Percentiles rank a stretch among this genome's conserved stretches.
phyloP scores from a whole-genome alignment of 352 stramenopile species.

The Pythium chondricola region DNA sequence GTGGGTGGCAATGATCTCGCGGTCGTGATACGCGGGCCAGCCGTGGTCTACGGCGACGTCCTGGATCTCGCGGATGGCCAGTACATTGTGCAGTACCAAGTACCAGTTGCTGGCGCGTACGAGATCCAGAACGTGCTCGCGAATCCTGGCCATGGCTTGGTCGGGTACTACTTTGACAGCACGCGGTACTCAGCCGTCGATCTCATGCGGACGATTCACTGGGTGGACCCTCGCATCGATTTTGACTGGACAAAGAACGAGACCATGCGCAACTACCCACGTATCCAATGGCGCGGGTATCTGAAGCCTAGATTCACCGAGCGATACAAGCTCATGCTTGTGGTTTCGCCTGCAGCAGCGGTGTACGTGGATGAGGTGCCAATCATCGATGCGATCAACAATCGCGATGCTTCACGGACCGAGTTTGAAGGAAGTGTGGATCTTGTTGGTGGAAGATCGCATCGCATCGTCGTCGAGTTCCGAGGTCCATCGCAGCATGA shows the following conservation, averaged over 20 bases:
- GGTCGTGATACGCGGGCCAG: constrained; percentile 4
- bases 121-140: constrained; percentile 11
- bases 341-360: constrained; percentile 3
- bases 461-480: constrained; percentile 22
- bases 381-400: constrained; percentile 18
- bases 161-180: constrained; percentile 18
- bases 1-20: constrained; percentile 14
- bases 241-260: constrained; percentile 20
- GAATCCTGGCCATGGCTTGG: constrained; percentile 15
- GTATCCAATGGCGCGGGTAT: constrained; percentile 19
- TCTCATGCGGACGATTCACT: constrained; percentile 1
- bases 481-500: constrained; percentile 15
- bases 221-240: constrained; percentile 13
- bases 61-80: constrained; percentile 9
- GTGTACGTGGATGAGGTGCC: constrained; percentile 19
- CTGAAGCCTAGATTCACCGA: constrained; percentile 15
- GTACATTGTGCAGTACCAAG: constrained; percentile 15
- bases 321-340: constrained; percentile 9
- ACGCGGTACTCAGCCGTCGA: constrained; percentile 7
- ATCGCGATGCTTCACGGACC: not conserved
- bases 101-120: constrained; percentile 6
- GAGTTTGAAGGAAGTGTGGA: constrained; percentile 9
- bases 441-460: constrained; percentile 12
- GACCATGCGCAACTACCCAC: constrained; percentile 22
- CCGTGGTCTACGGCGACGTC: constrained; percentile 7